These are phyloP conservation scores for Aethionema arabicum DNA, from an alignment of 345 rosid genomes.

Conservation along the genomic window DNA sequence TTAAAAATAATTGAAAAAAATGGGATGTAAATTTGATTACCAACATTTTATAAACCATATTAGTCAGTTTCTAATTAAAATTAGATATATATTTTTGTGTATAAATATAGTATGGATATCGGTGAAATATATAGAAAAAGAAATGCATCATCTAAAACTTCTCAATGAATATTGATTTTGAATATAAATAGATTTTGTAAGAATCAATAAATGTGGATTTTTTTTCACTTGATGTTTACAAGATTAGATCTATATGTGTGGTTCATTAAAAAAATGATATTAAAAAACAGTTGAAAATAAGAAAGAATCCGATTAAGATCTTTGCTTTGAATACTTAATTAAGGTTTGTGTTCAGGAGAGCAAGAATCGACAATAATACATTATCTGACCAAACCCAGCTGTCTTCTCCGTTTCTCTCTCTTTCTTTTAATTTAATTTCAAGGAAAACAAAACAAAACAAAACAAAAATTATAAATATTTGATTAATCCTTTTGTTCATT, in stretches of 20 bases:
- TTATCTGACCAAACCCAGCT: slow-evolving; percentile 32
- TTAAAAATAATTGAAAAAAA: no score
- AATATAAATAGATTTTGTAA: slow-evolving; percentile 9
- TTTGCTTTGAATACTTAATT: slow-evolving; percentile 34
- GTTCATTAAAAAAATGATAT: no score
- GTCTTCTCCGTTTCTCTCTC: slow-evolving; percentile 26
- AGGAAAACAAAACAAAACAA: not conserved
- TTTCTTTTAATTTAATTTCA: not conserved
- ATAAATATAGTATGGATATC: no score
- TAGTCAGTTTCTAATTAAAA: slow-evolving; percentile 5
- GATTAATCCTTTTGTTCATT: not conserved
- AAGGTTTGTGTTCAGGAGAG: slow-evolving; percentile 33
- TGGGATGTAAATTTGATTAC: no score
- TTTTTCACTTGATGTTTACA: slow-evolving; percentile 32
- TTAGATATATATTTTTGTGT: slow-evolving; percentile 1
- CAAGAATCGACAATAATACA: slow-evolving; percentile 37
- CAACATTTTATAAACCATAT: no score
- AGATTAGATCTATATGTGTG: slow-evolving; percentile 21
- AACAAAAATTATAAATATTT: not conserved
- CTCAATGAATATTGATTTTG: not conserved
- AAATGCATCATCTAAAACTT: not conserved
- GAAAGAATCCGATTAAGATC: slow-evolving; percentile 16
- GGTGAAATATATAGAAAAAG: no score
- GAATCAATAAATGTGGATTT: not conserved
- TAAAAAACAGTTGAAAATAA: not conserved